Evolutionary conservation across 108 stramenopile species (phyloP), one percentile per base, ranked within the genome.

Genomic region (Nitzschia sp.): DNA sequence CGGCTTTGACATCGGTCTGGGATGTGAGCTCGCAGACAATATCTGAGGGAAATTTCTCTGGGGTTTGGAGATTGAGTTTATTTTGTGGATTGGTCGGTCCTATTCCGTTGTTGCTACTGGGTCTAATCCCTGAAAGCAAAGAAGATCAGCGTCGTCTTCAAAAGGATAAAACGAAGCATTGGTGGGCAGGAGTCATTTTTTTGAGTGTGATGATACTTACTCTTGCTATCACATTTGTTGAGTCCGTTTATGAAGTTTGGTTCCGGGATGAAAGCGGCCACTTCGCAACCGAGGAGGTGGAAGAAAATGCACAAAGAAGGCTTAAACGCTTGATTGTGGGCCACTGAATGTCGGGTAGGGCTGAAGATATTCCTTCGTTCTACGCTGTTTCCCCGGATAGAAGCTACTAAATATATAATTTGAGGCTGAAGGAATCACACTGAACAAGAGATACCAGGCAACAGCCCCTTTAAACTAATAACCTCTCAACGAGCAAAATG

Each of bases 1-100:
- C 85, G 15, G 45, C 78, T 29, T 41, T 85, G 11, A 68, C 83
- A 16, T 75, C 69, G 22, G 64, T 89, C 27, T 89, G 85, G 88
- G n/a, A n/a, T n/a, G n/a, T n/a, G n/a, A n/a, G n/a, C n/a, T n/a
- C n/a, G n/a, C 82, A 81, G 33, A 79, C 84, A 22, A 81, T 87
- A 78, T 73, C 66, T 34, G 58, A 64, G 4, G 85, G 85, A 25
- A 66, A 83, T 17, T 75, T 80, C 21, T 56, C 68, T 22, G 88
- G 88, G 5, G 78, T 89, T 69, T 69, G 78, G 54, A 84, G 82
- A 52, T 71, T 89, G 23, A 85, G 83, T 3, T 46, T 81, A 28
- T 53, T 89, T 38, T 76, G 75, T 33, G 67, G 58, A 0, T 38
- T 76, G 27, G 38, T 68, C 23, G 69, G 61, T 27, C 77, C 77